Evolutionary conservation across 805 yeast genomes (phyloP).

Genomic region (Grigorovia yakushimaensis): DNA sequence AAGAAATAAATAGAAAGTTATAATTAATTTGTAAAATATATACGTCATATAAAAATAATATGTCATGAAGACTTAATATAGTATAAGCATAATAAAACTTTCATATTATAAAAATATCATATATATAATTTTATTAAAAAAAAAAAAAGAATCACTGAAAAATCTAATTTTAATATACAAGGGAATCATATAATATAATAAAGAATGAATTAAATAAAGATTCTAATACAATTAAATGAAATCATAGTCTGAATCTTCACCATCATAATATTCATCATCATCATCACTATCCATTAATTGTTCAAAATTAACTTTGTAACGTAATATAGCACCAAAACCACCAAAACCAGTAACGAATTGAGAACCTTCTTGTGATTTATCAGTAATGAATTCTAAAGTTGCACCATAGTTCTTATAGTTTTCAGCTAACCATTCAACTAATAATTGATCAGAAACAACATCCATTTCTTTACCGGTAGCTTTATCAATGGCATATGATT

Average conservation of each 20-base stretch:
- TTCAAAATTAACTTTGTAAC: slow-evolving; percentile 95
- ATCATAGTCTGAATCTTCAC: slow-evolving; percentile 34
- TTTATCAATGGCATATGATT: slow-evolving; percentile 69
- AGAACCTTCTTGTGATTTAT: slow-evolving; percentile 95
- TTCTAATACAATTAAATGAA: slow-evolving; percentile 20
- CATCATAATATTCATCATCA: slow-evolving; percentile 82
- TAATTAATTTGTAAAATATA: not conserved
- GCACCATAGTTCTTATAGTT: slow-evolving; percentile 94
- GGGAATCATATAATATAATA: not conserved
- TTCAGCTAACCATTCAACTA: slow-evolving; percentile 97
- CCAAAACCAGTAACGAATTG: slow-evolving; percentile 97
- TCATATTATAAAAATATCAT: not conserved
- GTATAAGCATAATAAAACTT: not conserved
- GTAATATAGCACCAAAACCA: slow-evolving; percentile 94
- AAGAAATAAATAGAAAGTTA: slow-evolving; percentile 9
- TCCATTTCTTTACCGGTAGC: slow-evolving; percentile 90
- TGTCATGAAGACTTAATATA: not conserved
- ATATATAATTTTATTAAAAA: slow-evolving; percentile 5
- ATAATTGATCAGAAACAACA: slow-evolving; percentile 67
- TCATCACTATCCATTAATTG: slow-evolving; percentile 73
- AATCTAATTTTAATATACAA: not conserved
- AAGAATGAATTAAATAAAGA: not conserved
- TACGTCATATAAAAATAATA: not conserved
- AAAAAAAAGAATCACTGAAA: slow-evolving; percentile 3
- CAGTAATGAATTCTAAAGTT: slow-evolving; percentile 89